Conservation (phyloP, 2,329 filamentous ascomycete species). For the Neurospora sp. region DNA sequence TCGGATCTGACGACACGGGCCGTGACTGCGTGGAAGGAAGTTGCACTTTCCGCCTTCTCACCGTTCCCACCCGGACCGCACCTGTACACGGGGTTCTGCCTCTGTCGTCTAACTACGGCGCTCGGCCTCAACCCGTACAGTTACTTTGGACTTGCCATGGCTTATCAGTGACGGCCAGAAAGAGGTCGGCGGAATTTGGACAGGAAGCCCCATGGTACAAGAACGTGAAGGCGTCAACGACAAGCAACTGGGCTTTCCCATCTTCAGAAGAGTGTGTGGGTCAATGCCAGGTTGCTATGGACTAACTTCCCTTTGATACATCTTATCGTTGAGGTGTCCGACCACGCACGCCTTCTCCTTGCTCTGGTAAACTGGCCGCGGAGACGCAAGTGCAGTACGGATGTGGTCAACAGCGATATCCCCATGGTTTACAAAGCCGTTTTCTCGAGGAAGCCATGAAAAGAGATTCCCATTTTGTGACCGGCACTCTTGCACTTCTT, state of each 20-base stretch:
- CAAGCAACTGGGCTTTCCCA: too few species aligned
- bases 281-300: too few species aligned
- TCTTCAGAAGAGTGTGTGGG: too few species aligned
- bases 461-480: too few species aligned
- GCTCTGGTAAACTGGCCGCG: background rate
- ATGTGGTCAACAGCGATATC: background rate
- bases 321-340: too few species aligned
- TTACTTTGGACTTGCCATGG: background rate
- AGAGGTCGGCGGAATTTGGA: background rate
- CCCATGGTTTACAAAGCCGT: too few species aligned
- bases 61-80: background rate
- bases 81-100: background rate
- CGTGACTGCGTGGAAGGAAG: background rate
- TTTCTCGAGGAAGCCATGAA: too few species aligned
- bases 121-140: background rate
- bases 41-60: background rate
- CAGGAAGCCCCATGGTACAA: background rate
- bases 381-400: background rate
- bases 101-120: background rate
- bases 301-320: too few species aligned
- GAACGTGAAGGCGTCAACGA: too few species aligned
- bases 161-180: background rate
- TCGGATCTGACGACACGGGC: background rate
- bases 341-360: too few species aligned
- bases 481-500: too few species aligned